Evolutionary conservation across 805 yeast species (phyloP), one percentile per base, ranked within the genome.

Genomic region (Yamadazyma scolyti): DNA sequence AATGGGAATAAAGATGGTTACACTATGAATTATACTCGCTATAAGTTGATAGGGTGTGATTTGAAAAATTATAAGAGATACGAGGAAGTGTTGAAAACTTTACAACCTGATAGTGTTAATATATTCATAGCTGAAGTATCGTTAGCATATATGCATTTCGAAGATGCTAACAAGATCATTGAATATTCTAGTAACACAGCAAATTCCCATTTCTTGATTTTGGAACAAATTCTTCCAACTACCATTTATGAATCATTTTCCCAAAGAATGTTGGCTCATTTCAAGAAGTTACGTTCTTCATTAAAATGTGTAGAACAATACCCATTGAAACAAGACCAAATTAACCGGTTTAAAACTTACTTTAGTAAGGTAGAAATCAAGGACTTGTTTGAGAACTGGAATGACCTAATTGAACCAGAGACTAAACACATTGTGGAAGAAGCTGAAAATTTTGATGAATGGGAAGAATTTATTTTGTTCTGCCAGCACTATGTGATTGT

Each of bases 111-210:
- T 5, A 35, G 35, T 6, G 56, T 70, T 4, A 75, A 69, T 27
- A 65, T 84, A 2, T 85, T 81, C 47, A 67, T 86, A 23, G 90
- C 94, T 1, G 95, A 84, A 51, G 94, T 85, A 4, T 83, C 94
- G 0, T 56, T 85, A 33, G 88, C 90, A 0, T 85, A 84, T 51
- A 84, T 85, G 93, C 61, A 68, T 22, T 79, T 82, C 9, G 66
- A 65, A 21, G 65, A 68, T 34, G 86, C 94, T 5, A 79, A 85
- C 48, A 64, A 68, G 2, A 71, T 85, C 6, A 74, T 85, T 20
- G 42, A 55, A 16, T 57, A 65, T 40, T 61, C 77, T 2, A 60
- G 79, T 4, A 48, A 58, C 2, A 54, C 75, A 10, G 27, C 43
- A 3, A 61, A 69, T 2, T 58, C 81, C 2, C 85, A 81, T 47